A percentile compares a stretch with the other conserved stretches of the same genome.
phyloP scores from a whole-genome alignment of 805 yeast species.

The Debaryomyces prosopidis region DNA sequence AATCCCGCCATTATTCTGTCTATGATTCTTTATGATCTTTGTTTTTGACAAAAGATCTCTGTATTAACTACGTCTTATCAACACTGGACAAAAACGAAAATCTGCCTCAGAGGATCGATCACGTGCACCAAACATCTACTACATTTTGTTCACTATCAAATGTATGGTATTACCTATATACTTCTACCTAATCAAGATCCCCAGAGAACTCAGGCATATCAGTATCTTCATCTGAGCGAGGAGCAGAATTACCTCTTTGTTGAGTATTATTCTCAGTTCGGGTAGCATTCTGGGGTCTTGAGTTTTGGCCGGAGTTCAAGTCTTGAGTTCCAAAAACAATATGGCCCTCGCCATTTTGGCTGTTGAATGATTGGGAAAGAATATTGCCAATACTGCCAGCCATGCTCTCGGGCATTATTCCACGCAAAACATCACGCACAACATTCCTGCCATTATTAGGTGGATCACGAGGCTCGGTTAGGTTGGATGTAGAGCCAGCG shows the following conservation, averaged over 20 bases:
- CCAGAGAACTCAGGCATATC: slow-evolving; percentile 13
- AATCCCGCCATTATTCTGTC: slow-evolving; percentile 33
- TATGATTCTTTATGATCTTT: not conserved
- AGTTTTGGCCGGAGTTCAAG: not conserved
- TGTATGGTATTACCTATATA: too few species aligned
- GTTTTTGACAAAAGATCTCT: too few species aligned
- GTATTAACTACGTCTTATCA: too few species aligned
- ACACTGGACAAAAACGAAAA: too few species aligned
- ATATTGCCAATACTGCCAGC: slow-evolving; percentile 11
- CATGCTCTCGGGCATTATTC: slow-evolving; percentile 13
- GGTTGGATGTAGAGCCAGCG: too few species aligned
- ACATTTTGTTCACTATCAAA: too few species aligned
- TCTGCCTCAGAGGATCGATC: too few species aligned
- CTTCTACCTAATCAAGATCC: slow-evolving; percentile 9
- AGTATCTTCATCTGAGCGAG: slow-evolving; percentile 6
- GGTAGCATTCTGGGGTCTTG: not conserved
- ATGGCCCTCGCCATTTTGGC: slow-evolving; percentile 8
- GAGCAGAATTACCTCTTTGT: not conserved
- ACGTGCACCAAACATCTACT: too few species aligned
- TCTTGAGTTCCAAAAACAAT: not conserved
- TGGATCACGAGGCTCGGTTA: not conserved
- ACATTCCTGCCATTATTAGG: not conserved
- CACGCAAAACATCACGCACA: slow-evolving; percentile 13
- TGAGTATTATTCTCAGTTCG: not conserved
- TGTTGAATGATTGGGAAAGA: slow-evolving; percentile 5